Evolutionary conservation across 768 basidiomycete species (phyloP), one percentile per base, ranked within the genome.

Genomic region (Ramaria sp.): DNA sequence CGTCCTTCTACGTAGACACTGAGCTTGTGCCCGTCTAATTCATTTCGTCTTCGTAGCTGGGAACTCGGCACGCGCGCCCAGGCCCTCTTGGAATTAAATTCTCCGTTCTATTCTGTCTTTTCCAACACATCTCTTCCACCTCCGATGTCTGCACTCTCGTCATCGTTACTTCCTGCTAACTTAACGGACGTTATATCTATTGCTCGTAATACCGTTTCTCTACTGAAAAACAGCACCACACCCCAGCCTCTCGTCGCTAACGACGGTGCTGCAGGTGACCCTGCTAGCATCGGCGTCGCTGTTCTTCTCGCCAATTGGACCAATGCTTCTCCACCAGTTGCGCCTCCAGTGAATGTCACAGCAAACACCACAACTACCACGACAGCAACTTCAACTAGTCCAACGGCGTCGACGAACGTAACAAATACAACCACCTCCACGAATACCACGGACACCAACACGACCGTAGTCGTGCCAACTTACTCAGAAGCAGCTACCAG

Each of bases 261-360:
- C 41, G 78, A 82, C 28, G 71, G 75, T 38, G 82, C 84, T 15
- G 86, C 82, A 0, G 82, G 73, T 0, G 92, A 95, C 62, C 90
- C 91, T 0, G 79, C 89, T 0, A 83, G 81, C 44, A 74, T 85
- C n/a, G 88, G 87, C 1, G 74, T 85, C 30, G 75, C 82, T 0
- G 79, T 88, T 22, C 71, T 89, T 34, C 64, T 79, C 13, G 77
- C 78, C n/a, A 77, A 79, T 59, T 78, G 76, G 74, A 78, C 78
- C 0, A 65, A 66, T 16, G 12, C 57, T 58, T 1, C 63, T 73
- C 15, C 22, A 15, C 15, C 28, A 24, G 20, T 22, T 25, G 16
- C 51, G 7, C 2, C 32, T 34, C 9, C 8, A 34, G 8, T 34
- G 32, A 30, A 30, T 25, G 20, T 22, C 9, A 44, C 20, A 10